Percentiles rank a stretch among this genome's conserved stretches.
phyloP scores from a whole-genome alignment of 768 basidiomycete species.

The Mycena haematopus region DNA sequence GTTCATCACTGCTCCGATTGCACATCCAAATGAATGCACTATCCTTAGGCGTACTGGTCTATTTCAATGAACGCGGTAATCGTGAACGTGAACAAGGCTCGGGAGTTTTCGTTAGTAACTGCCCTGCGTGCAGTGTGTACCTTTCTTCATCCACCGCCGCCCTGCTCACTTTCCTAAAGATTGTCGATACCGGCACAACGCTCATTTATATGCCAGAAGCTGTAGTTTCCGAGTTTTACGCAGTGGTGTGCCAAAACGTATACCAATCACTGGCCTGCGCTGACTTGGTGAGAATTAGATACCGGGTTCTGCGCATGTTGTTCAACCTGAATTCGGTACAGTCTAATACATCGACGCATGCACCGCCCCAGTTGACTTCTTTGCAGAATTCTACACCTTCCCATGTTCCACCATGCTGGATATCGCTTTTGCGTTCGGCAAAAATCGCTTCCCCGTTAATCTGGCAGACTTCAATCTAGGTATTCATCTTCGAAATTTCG shows the following conservation, averaged over 20 bases:
- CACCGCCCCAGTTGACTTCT: neutral
- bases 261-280: neutral
- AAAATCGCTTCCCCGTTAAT: constrained; percentile 48
- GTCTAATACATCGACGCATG: no score
- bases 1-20: neutral
- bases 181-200: constrained; percentile 73
- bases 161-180: constrained; percentile 41
- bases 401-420: constrained; percentile 50
- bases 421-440: constrained; percentile 54
- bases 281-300: constrained; percentile 46
- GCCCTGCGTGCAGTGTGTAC: constrained; percentile 46
- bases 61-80: constrained; percentile 53
- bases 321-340: constrained; percentile 51
- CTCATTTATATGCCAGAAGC: constrained; percentile 62
- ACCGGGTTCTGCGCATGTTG: constrained; percentile 49
- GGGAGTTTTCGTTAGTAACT: constrained; percentile 28
- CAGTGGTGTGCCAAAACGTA: constrained; percentile 38
- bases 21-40: neutral
- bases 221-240: constrained; percentile 54
- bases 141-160: neutral
- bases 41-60: constrained; percentile 64
- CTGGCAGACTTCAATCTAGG: constrained; percentile 65
- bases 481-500: neutral
- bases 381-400: constrained; percentile 57
- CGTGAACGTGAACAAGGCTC: constrained; percentile 32